Evolutionary conservation across 2,329 filamentous ascomycete species (phyloP).

Genomic region (Mycosphaerella sp.): DNA sequence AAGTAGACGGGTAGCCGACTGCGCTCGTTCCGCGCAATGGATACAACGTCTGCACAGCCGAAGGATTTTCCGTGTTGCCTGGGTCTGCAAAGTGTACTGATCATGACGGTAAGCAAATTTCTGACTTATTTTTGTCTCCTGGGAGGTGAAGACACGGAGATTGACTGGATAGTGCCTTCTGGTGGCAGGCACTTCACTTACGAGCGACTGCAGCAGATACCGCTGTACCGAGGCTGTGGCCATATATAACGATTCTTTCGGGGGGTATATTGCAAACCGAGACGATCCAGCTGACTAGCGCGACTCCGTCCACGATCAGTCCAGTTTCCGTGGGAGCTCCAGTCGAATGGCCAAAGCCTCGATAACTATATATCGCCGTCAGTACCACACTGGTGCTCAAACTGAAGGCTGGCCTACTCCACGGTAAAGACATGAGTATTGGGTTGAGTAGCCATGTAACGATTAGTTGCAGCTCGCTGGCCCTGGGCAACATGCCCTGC

Average conservation of each 20-base stretch:
- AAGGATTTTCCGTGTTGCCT: constrained; percentile 17
- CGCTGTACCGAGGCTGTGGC: constrained; percentile 83
- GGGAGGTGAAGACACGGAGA: background rate
- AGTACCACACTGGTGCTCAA: background rate
- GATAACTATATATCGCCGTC: constrained; percentile 48
- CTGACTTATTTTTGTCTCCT: background rate
- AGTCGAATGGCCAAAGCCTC: constrained; percentile 75
- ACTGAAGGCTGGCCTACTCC: constrained; percentile 41
- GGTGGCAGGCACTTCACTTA: background rate
- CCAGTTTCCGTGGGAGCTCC: constrained; percentile 76
- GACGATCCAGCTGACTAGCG: constrained; percentile 67
- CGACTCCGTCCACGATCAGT: constrained; percentile 69
- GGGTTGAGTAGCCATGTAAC: constrained; percentile 65
- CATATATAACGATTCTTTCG: constrained; percentile 69
- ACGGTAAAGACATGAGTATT: constrained; percentile 76
- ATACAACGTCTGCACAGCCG: constrained; percentile 7
- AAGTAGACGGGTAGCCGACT: constrained; percentile 46
- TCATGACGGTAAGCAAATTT: background rate
- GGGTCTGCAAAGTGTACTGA: constrained; percentile 52
- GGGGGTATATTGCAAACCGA: constrained; percentile 58
- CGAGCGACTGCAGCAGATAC: constrained; percentile 66
- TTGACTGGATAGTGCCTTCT: background rate
- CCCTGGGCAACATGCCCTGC: constrained; percentile 78
- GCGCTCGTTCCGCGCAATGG: background rate
- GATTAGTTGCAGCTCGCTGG: constrained; percentile 69